Evolutionary conservation across 176 grass and related monocot genomes (phyloP).

Genomic region (Aegilops umbellulata): DNA sequence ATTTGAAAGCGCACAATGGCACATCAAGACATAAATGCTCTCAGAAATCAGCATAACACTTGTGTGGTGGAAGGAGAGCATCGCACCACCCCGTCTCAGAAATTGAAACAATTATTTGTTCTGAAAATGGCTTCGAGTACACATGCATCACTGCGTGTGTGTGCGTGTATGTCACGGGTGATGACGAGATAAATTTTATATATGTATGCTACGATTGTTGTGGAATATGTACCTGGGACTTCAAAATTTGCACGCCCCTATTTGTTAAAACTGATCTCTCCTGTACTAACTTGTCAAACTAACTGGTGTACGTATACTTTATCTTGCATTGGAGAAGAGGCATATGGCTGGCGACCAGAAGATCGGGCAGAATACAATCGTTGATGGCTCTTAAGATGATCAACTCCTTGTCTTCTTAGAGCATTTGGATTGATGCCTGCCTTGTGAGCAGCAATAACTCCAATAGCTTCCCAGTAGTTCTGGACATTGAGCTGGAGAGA

Average conservation of each 20-base stretch:
- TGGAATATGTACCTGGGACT: slow-evolving; percentile 27
- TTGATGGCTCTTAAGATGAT: slow-evolving; percentile 43
- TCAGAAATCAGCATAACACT: not conserved
- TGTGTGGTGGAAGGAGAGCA: not conserved
- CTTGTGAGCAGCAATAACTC: slow-evolving; percentile 87
- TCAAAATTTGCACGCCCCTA: slow-evolving; percentile 16
- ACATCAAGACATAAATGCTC: not conserved
- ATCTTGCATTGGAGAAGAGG: not conserved
- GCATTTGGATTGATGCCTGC: slow-evolving; percentile 74
- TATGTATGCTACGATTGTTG: not conserved
- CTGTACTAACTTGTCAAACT: slow-evolving; percentile 18
- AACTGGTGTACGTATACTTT: slow-evolving; percentile 36
- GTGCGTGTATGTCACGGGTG: no score
- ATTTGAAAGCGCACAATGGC: not conserved
- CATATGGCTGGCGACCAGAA: slow-evolving; percentile 18
- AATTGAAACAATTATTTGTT: not conserved
- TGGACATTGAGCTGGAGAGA: slow-evolving; percentile 59
- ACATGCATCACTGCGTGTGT: no score
- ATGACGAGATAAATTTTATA: not conserved
- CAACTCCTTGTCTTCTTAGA: slow-evolving; percentile 57
- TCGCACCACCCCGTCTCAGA: not conserved
- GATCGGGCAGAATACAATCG: slow-evolving; percentile 18
- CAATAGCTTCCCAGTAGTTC: slow-evolving; percentile 97
- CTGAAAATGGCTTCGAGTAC: not conserved
- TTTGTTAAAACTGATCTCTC: not conserved